Percentiles rank a stretch among this genome's conserved stretches.
Evolutionary conservation across 257 asterid species (phyloP).

Genomic region (Lithospermum erythrorhizon): DNA sequence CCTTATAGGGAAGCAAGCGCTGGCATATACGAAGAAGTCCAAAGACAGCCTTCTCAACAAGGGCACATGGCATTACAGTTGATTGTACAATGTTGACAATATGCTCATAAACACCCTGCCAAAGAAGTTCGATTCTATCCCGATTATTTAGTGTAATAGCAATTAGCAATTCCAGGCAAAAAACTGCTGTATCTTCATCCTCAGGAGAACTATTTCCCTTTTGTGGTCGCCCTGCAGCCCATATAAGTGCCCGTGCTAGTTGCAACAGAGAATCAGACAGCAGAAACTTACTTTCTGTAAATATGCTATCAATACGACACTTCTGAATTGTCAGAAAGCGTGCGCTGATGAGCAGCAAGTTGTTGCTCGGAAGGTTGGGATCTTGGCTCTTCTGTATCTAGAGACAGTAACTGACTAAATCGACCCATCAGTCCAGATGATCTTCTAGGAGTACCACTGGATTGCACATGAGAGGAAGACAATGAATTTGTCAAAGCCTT

Average conservation of each 20-base stretch:
- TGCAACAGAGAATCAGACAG: constrained; percentile 73
- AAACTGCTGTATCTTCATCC: constrained; percentile 93
- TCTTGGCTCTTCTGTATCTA: constrained; percentile 88
- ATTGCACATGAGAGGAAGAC: constrained; percentile 64
- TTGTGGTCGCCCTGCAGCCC: constrained; percentile 91
- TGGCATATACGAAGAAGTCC: constrained; percentile 93
- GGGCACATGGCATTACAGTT: constrained; percentile 80
- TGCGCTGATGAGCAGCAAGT: constrained; percentile 94
- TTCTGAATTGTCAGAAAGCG: constrained; percentile 89
- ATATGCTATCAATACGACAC: constrained; percentile 86
- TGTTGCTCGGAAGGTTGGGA: constrained; percentile 93
- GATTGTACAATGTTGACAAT: constrained; percentile 82
- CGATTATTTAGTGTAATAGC: constrained; percentile 85
- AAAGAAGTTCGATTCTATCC: constrained; percentile 76
- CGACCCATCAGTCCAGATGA: constrained; percentile 96
- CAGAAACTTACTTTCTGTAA: constrained; percentile 86
- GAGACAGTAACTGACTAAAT: constrained; percentile 86
- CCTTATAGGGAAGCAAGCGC: constrained; percentile 83
- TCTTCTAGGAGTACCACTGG: constrained; percentile 80
- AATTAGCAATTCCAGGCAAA: constrained; percentile 86
- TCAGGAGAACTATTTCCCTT: constrained; percentile 80
- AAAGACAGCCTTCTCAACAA: constrained; percentile 87
- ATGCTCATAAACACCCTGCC: constrained; percentile 93
- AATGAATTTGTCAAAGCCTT: constrained; percentile 67
- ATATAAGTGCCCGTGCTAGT: constrained; percentile 85